A percentile compares a stretch with the other conserved stretches of the same genome.
Evolutionary conservation across 1,139 yeast species (phyloP).

Genomic region (Lodderomyces metapsilosis): DNA sequence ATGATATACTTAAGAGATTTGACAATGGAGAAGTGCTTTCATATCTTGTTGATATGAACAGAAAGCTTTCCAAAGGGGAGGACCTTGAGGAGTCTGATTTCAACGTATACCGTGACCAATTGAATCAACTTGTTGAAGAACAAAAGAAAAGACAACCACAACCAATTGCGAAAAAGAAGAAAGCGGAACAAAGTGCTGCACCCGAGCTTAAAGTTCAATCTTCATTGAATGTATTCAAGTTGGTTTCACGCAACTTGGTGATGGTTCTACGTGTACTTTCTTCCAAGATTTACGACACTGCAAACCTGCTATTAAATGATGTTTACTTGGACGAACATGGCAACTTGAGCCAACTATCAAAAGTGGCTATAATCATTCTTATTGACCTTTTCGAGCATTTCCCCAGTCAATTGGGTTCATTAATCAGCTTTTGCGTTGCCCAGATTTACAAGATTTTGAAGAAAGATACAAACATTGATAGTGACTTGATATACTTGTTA

Average conservation of each 20-base stretch:
- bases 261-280: slow-evolving; percentile 31
- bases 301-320: slow-evolving; percentile 35
- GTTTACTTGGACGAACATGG: slow-evolving; percentile 22
- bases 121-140: slow-evolving; percentile 19
- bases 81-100: slow-evolving; percentile 16
- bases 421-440: slow-evolving; percentile 33
- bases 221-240: slow-evolving; percentile 28
- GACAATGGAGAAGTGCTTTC: slow-evolving; percentile 23
- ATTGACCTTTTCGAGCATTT: slow-evolving; percentile 40
- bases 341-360: slow-evolving; percentile 20
- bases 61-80: slow-evolving; percentile 17
- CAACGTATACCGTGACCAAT: slow-evolving; percentile 17
- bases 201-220: slow-evolving; percentile 2
- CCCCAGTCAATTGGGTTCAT: slow-evolving; percentile 39
- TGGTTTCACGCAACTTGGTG: slow-evolving; percentile 31
- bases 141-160: slow-evolving; percentile 10
- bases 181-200: slow-evolving; percentile 8
- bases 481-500: slow-evolving; percentile 33
- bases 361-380: slow-evolving; percentile 31
- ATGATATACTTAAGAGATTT: slow-evolving; percentile 18
- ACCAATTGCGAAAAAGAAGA: slow-evolving; percentile 13
- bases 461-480: slow-evolving; percentile 29
- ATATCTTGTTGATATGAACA: slow-evolving; percentile 25
- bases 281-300: slow-evolving; percentile 39
- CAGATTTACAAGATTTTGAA: slow-evolving; percentile 43